Evolutionary conservation across 441 rosid species (phyloP).

Genomic region (Syzygium syzygioides): DNA sequence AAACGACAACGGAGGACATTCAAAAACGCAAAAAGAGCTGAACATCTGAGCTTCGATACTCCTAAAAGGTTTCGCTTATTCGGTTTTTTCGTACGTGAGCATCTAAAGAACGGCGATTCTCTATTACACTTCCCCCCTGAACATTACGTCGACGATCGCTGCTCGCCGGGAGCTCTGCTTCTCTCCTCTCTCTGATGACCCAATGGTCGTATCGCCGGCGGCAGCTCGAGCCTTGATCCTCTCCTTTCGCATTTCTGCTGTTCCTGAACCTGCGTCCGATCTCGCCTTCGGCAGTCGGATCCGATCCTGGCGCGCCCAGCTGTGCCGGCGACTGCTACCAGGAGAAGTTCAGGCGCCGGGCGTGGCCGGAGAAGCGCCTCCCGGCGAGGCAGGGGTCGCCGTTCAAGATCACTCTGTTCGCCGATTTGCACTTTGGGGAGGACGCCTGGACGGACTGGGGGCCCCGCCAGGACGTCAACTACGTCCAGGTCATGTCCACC

Average conservation of each 20-base stretch:
- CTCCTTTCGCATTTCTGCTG: background rate
- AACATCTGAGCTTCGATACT: background rate
- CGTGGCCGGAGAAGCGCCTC: slow-evolving; percentile 10
- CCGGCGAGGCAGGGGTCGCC: slow-evolving; percentile 20
- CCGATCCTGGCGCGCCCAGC: background rate
- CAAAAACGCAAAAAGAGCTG: background rate
- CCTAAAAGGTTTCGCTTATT: background rate
- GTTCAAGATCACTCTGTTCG: slow-evolving; percentile 58
- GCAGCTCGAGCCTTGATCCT: background rate
- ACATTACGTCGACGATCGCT: too few relatives aligned
- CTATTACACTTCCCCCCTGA: background rate
- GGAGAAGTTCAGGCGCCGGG: too few relatives aligned
- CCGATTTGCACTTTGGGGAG: slow-evolving; percentile 84
- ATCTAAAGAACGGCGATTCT: background rate
- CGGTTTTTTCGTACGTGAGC: background rate
- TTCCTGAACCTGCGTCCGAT: background rate
- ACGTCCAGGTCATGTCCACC: slow-evolving; percentile 49
- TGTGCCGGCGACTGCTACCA: too few relatives aligned
- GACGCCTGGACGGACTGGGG: slow-evolving; percentile 74
- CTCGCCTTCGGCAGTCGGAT: background rate
- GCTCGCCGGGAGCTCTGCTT: background rate
- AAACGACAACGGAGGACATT: background rate
- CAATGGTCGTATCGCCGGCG: background rate
- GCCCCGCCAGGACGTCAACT: slow-evolving; percentile 57
- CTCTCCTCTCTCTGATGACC: background rate